A percentile compares a stretch with the other conserved stretches of the same genome.
These are phyloP conservation scores for Anisodus acutangulus DNA, from an alignment of 257 asterid genomes.

Conservation along the genomic window DNA sequence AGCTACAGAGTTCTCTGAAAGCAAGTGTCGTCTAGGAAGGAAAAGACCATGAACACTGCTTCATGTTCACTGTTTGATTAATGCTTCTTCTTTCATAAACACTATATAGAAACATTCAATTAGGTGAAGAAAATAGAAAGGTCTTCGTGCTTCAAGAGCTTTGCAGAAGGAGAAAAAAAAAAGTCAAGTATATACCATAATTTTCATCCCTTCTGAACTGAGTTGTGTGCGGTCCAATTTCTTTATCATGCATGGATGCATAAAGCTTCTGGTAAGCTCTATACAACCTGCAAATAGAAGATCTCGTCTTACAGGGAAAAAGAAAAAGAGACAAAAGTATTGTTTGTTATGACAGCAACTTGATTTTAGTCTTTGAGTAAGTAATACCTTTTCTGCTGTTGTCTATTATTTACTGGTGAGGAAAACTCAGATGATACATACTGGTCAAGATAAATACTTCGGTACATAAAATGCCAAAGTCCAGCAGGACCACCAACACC, in stretches of 20 bases:
- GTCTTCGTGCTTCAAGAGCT: neutral
- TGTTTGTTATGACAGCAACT: constrained; percentile 28
- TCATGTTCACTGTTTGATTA: too few relatives aligned
- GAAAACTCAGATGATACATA: constrained; percentile 93
- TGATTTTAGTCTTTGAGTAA: neutral
- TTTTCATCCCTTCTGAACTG: constrained; percentile 94
- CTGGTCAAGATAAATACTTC: constrained; percentile 84
- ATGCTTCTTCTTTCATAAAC: too few relatives aligned
- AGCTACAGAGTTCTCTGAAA: neutral
- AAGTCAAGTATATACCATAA: constrained; percentile 59
- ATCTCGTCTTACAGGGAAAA: constrained; percentile 16
- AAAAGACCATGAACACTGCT: neutral
- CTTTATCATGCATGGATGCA: constrained; percentile 85
- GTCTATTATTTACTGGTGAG: constrained; percentile 69
- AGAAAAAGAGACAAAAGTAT: neutral
- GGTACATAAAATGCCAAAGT: constrained; percentile 95
- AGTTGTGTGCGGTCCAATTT: constrained; percentile 86
- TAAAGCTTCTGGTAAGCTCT: constrained; percentile 86
- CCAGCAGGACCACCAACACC: constrained; percentile 96
- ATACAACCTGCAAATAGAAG: constrained; percentile 59
- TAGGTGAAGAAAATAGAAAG: constrained; percentile 17
- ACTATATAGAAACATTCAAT: neutral
- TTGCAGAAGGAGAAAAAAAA: neutral
- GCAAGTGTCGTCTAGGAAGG: neutral
- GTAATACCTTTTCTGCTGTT: constrained; percentile 80